phyloP scores from a whole-genome alignment of 768 basidiomycete species.

The Brasilioporus rufonigricans region DNA sequence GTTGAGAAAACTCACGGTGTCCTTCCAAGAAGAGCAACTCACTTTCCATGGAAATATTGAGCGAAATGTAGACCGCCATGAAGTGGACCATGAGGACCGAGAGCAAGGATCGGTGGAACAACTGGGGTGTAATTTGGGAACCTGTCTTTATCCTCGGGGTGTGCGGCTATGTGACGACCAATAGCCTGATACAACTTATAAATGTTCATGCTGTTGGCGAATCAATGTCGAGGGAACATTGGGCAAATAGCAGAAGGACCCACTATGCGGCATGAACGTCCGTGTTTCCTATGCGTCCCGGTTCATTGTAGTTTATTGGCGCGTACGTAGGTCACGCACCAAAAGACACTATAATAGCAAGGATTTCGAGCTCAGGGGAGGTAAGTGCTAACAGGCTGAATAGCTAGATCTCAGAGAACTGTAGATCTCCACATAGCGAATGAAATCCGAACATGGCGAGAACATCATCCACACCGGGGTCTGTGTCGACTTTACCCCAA shows the following conservation, averaged over 20 bases:
- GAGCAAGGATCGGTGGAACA: constrained; percentile 58
- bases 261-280: constrained; percentile 58
- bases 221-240: neutral
- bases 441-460: constrained; percentile 61
- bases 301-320: neutral
- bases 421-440: neutral
- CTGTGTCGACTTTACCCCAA: constrained; percentile 65
- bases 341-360: constrained; percentile 74
- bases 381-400: constrained; percentile 73
- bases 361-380: constrained; percentile 79
- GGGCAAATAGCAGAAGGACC: constrained; percentile 22
- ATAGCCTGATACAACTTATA: constrained; percentile 74
- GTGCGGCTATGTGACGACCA: constrained; percentile 49
- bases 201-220: constrained; percentile 56
- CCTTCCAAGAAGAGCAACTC: constrained; percentile 10
- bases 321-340: constrained; percentile 42
- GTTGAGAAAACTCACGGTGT: constrained; percentile 1
- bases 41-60: constrained; percentile 84
- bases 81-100: constrained; percentile 65
- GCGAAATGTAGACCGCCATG: constrained; percentile 72
- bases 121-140: constrained; percentile 61
- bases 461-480: constrained; percentile 83
- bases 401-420: neutral
- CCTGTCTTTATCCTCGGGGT: constrained; percentile 51
- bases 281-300: constrained; percentile 58